Conservation (phyloP, 768 basidiomycete genomes). For the Cyathus striatus region DNA sequence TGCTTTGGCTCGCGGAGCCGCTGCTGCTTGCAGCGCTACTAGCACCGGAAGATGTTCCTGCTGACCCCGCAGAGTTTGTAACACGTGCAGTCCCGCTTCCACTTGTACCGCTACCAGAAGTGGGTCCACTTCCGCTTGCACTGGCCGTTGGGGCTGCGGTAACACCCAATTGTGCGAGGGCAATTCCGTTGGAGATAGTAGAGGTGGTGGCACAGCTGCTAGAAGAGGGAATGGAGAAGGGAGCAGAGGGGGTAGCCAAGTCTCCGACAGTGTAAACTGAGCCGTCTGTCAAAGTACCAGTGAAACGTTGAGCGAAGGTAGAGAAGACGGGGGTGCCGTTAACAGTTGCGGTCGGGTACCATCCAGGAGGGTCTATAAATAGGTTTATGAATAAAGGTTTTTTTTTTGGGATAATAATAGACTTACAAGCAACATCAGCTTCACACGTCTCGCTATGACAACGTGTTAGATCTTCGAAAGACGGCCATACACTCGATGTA, state of each 20-base stretch:
- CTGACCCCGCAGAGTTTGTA: not conserved
- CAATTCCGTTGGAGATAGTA: slow-evolving; percentile 33
- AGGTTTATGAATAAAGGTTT: not conserved
- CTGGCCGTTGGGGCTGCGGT: slow-evolving; percentile 3
- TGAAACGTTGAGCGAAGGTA: slow-evolving; percentile 38
- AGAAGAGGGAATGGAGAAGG: slow-evolving; percentile 30
- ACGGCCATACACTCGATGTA: not conserved
- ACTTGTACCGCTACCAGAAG: not conserved
- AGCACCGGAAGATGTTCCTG: not conserved
- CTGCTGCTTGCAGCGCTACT: not conserved
- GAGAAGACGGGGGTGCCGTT: slow-evolving; percentile 33
- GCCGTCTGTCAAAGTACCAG: slow-evolving; percentile 25
- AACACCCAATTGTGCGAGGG: slow-evolving; percentile 20
- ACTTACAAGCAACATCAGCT: slow-evolving; percentile 36
- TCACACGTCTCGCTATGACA: slow-evolving; percentile 32
- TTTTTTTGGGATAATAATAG: not conserved
- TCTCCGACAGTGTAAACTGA: slow-evolving; percentile 35
- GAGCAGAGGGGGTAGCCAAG: slow-evolving; percentile 27
- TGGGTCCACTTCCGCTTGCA: slow-evolving; percentile 10
- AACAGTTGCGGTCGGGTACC: slow-evolving; percentile 36
- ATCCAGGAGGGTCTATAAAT: slow-evolving; percentile 34
- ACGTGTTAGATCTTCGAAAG: not conserved
- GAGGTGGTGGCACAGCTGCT: slow-evolving; percentile 32
- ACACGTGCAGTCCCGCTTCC: not conserved
- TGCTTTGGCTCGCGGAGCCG: not conserved